phyloP scores from a whole-genome alignment of 1,284 basidiomycete genomes.

The Malassezia nana region DNA sequence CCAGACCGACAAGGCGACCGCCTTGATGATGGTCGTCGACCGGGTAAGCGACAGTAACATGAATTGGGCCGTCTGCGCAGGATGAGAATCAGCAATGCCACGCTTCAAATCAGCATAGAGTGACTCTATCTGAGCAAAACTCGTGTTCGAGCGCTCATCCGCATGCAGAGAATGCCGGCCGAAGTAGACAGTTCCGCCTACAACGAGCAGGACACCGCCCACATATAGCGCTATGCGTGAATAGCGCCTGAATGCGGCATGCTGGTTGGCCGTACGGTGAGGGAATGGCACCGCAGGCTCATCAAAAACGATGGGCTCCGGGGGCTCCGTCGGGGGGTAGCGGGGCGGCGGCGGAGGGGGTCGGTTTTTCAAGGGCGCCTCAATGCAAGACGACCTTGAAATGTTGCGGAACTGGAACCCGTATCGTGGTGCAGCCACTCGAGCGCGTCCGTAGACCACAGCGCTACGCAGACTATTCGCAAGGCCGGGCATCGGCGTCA shows the following conservation, averaged over 20 bases:
- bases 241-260: constrained; percentile 31
- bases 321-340: constrained; percentile 12
- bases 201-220: constrained; percentile 10
- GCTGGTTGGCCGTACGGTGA: constrained; percentile 35
- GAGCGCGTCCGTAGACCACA: background rate
- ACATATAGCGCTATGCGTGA: constrained; percentile 16
- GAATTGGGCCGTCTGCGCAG: constrained; percentile 20
- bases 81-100: constrained; percentile 8
- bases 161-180: constrained; percentile 24
- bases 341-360: background rate
- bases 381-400: background rate
- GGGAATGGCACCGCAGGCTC: constrained; percentile 44
- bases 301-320: constrained; percentile 38
- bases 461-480: background rate
- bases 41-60: constrained; percentile 35
- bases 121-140: constrained; percentile 2
- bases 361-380: background rate
- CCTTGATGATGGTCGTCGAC: constrained; percentile 43
- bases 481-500: background rate
- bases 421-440: background rate
- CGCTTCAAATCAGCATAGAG: constrained; percentile 15
- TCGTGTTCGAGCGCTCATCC: constrained; percentile 18
- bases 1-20: constrained; percentile 43
- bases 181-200: constrained; percentile 21
- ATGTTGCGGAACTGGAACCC: background rate